Evolutionary conservation across 23 red algal genomes (phyloP).

Genomic region (Gracilaria caudata): DNA sequence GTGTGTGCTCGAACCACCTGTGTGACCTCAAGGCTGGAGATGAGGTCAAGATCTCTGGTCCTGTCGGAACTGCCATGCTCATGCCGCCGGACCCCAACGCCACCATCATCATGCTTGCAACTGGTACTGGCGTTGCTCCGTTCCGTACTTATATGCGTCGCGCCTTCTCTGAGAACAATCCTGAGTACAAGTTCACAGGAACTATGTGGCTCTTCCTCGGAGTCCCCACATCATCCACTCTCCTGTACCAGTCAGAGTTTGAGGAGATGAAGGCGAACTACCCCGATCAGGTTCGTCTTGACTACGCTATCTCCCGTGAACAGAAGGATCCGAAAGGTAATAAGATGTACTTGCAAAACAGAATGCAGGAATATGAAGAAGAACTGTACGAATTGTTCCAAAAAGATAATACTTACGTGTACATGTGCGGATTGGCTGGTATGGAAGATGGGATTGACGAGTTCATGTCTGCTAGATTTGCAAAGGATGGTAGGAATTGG

Average conservation of each 20-base stretch:
- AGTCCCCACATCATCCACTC: constrained; percentile 91
- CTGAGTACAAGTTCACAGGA: constrained; percentile 92
- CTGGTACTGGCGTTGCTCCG: constrained; percentile 96
- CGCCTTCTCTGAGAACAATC: constrained; percentile 90
- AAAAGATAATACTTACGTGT: constrained; percentile 91
- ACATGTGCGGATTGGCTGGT: constrained; percentile 97
- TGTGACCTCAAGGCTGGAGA: constrained; percentile 92
- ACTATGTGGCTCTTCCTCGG: constrained; percentile 97
- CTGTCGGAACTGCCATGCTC: constrained; percentile 93
- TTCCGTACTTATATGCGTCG: constrained; percentile 94
- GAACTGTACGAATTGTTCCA: constrained; percentile 90
- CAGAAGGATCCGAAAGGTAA: constrained; percentile 80
- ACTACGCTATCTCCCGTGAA: constrained; percentile 93
- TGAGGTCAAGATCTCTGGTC: constrained; percentile 88
- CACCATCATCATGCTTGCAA: constrained; percentile 98
- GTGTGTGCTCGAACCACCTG: constrained; percentile 96
- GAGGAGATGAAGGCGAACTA: constrained; percentile 95
- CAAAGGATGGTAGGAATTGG: constrained; percentile 88
- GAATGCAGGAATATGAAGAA: constrained; percentile 93
- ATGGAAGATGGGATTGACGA: constrained; percentile 95
- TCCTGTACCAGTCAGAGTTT: constrained; percentile 92
- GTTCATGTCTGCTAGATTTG: constrained; percentile 80
- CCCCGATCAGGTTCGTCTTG: constrained; percentile 80
- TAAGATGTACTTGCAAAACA: constrained; percentile 96
- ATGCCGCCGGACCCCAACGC: constrained; percentile 95